These are phyloP conservation scores for Sisymbrium altissimum DNA, from an alignment of 345 rosid species.

Conservation along the genomic window DNA sequence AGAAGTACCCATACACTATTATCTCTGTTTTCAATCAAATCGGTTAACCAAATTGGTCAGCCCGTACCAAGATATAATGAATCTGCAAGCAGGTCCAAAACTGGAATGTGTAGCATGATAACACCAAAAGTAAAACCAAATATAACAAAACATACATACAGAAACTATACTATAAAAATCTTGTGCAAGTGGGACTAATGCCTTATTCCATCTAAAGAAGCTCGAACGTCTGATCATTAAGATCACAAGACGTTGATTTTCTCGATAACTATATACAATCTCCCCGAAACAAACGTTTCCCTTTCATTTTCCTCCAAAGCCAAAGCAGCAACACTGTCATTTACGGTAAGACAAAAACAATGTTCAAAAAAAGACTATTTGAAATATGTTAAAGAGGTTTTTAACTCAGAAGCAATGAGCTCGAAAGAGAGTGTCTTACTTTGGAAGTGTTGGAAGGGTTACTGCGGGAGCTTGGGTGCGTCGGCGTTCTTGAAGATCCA, in stretches of 20 bases:
- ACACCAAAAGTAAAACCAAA: slow-evolving; percentile 1
- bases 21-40: not conserved
- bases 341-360: not conserved
- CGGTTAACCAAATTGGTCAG: slow-evolving; percentile 2
- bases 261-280: slow-evolving; percentile 28
- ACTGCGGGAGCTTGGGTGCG: slow-evolving; percentile 25
- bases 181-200: slow-evolving; percentile 7
- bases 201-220: slow-evolving; percentile 16
- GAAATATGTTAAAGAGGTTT: not conserved
- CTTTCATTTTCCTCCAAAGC: slow-evolving; percentile 56
- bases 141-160: slow-evolving; percentile 8
- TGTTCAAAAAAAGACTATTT: not conserved
- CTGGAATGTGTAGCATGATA: slow-evolving; percentile 2
- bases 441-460: slow-evolving; percentile 32
- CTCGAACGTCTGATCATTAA: slow-evolving; percentile 5
- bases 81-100: slow-evolving; percentile 10
- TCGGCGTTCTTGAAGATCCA: slow-evolving; percentile 44
- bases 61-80: not conserved
- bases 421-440: slow-evolving; percentile 40
- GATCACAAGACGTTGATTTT: slow-evolving; percentile 7
- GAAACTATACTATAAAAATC: slow-evolving; percentile 7
- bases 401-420: not conserved
- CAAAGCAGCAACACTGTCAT: slow-evolving; percentile 38
- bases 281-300: not conserved
- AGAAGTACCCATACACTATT: not conserved